These are phyloP conservation scores for Mitragyna speciosa DNA, from an alignment of 257 asterid species.

Conservation along the genomic window DNA sequence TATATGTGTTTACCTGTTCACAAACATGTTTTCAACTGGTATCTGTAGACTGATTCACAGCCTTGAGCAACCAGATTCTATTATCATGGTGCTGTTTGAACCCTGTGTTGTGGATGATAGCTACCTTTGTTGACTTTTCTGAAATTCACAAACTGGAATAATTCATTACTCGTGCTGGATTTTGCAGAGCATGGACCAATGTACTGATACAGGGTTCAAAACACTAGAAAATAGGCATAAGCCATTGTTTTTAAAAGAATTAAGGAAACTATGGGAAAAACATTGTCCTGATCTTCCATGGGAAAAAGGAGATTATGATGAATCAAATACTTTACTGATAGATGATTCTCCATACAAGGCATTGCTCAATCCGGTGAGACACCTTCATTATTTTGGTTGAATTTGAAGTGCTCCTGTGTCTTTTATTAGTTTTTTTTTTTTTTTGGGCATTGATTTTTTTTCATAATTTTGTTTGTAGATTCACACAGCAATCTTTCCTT, in stretches of 20 bases:
- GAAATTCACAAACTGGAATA: background rate
- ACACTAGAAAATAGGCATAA: slow-evolving; percentile 71
- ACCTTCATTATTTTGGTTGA: background rate
- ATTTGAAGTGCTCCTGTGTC: background rate
- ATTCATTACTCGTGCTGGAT: slow-evolving; percentile 16
- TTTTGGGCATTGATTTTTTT: slow-evolving; percentile 1
- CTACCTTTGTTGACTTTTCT: background rate
- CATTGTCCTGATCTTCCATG: slow-evolving; percentile 57
- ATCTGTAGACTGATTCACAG: background rate
- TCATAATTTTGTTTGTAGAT: slow-evolving; percentile 35
- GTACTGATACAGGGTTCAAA: slow-evolving; percentile 61
- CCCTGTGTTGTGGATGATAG: background rate
- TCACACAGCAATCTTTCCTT: slow-evolving; percentile 75
- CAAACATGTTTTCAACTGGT: background rate
- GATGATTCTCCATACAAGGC: slow-evolving; percentile 99
- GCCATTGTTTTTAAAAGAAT: slow-evolving; percentile 86
- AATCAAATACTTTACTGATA: slow-evolving; percentile 74
- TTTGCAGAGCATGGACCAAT: slow-evolving; percentile 69
- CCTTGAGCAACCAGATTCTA: background rate
- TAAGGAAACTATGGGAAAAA: slow-evolving; percentile 71
- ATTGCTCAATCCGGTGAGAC: slow-evolving; percentile 84
- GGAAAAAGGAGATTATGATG: slow-evolving; percentile 74
- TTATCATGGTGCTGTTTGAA: background rate
- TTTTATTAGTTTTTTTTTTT: background rate
- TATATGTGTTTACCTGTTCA: background rate